Base-by-base conservation (phyloP, 306 rosid genomes). In the Benincasa hispida region DNA sequence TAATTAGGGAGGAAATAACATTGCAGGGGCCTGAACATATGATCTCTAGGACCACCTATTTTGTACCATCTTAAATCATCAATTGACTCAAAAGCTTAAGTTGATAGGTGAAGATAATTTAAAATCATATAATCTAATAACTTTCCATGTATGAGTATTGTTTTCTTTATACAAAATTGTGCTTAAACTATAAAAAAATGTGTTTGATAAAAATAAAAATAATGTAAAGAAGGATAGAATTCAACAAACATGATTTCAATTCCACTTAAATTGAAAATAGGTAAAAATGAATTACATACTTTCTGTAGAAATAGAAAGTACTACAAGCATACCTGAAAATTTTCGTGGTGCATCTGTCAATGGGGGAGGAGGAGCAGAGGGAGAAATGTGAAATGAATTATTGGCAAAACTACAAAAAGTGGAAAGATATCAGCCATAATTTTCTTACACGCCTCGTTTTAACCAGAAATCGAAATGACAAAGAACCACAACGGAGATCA, bases 371-470 rank as follows among this genome's bases (percentile, higher is more conserved):
- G 93, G 91, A 80, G 72, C 0, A 56, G 1, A 17, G 41, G 85
- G 84, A 27, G 75, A 90, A 5, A 0, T 0, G 0, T 4, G 82
- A 74, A 91, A 80, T 3, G 0, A 69, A 85, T 93, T 93, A 79
- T 91, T 87, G 4, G 5, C 1, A 81, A 86, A 93, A 91, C 98
- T 93, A 91, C 81, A 81, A 79, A 74, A 14, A 70, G 17, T 68
- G 35, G 8, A 42, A 73, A 80, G 65, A 24, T 58, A 27, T 58
- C 35, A 58, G 32, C 65, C 28, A 24, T 24, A 24, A 2, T 12
- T 58, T 58, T 58, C 62, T 57, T 56, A 22, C 15, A 56, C 17
- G 55, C n/a, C 55, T 9, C 8, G 1, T 50, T 50, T 19, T 7
- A 1, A 19, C 58, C 10, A 53, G 25, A 53, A 53, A 53, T 8